These are phyloP conservation scores for Talaromyces islandicus DNA, from an alignment of 2,329 filamentous ascomycete genomes.

Conservation along the genomic window DNA sequence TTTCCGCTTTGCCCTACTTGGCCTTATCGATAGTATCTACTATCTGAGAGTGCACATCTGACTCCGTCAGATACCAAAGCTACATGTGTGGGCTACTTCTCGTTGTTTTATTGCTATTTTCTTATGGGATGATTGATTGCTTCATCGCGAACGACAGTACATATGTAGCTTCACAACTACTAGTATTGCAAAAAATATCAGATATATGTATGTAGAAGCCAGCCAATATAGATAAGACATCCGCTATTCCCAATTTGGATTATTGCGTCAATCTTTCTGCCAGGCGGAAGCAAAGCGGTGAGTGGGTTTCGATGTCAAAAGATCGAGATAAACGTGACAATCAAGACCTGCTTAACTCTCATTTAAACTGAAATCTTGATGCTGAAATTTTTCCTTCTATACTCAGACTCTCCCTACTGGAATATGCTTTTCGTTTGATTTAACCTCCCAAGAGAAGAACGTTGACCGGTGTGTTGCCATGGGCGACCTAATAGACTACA, in stretches of 20 bases:
- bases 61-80: no score
- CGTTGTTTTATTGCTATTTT: no score
- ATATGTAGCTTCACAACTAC: no score
- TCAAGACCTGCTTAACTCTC: not conserved
- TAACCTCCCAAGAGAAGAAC: not conserved
- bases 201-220: not conserved
- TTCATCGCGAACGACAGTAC: no score
- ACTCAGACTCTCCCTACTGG: not conserved
- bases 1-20: no score
- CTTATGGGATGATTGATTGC: no score
- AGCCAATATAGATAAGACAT: not conserved
- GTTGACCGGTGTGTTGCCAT: conserved; percentile 16
- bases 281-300: not conserved
- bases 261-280: not conserved
- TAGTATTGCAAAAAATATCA: no score
- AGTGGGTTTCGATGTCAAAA: not conserved
- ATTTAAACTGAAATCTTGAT: not conserved
- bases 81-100: no score
- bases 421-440: not conserved
- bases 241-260: not conserved
- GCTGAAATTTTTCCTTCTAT: not conserved
- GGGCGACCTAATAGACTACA: conserved; percentile 62
- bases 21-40: no score
- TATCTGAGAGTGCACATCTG: no score
- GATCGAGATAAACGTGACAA: not conserved